Percentiles rank a stretch among this genome's conserved stretches.
These are phyloP conservation scores for Mucor circinelloides DNA, from an alignment of 371 early-diverging fungal genomes.

Conservation along the genomic window DNA sequence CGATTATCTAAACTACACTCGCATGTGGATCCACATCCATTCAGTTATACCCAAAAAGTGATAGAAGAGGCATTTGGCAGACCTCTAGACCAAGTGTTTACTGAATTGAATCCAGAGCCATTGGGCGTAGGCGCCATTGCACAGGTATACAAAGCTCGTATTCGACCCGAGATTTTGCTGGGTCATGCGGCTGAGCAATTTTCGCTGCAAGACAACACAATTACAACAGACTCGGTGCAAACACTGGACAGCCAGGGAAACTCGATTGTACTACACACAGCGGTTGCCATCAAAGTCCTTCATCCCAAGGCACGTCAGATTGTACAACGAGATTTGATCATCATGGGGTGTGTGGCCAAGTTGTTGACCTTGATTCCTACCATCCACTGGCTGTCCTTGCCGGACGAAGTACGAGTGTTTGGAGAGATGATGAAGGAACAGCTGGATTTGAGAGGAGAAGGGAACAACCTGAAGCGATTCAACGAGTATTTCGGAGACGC, in stretches of 20 bases:
- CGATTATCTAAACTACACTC: slow-evolving; percentile 85
- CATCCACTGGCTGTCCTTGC: slow-evolving; percentile 81
- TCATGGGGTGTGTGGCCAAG: slow-evolving; percentile 75
- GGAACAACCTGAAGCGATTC: slow-evolving; percentile 73
- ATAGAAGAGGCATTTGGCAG: slow-evolving; percentile 68
- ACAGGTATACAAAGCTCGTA: slow-evolving; percentile 81
- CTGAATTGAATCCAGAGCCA: slow-evolving; percentile 70
- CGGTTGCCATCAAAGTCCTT: slow-evolving; percentile 92
- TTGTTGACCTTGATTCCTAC: slow-evolving; percentile 72
- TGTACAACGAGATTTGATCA: slow-evolving; percentile 79
- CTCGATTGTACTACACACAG: slow-evolving; percentile 47
- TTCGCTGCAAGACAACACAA: slow-evolving; percentile 26
- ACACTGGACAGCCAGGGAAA: slow-evolving; percentile 29
- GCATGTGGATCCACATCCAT: slow-evolving; percentile 78
- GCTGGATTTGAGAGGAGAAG: slow-evolving; percentile 87
- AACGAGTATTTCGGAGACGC: slow-evolving; percentile 66
- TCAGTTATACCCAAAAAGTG: slow-evolving; percentile 62
- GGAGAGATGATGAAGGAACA: slow-evolving; percentile 92
- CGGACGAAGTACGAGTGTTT: slow-evolving; percentile 89
- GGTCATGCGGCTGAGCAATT: slow-evolving; percentile 16
- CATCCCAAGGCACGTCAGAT: slow-evolving; percentile 79
- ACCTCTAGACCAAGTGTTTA: slow-evolving; percentile 76
- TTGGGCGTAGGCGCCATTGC: slow-evolving; percentile 97
- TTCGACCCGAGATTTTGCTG: slow-evolving; percentile 53
- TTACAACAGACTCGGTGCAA: slow-evolving; percentile 39